These are phyloP conservation scores for Trametopsis cervina DNA, from an alignment of 768 basidiomycete species.

Conservation along the genomic window DNA sequence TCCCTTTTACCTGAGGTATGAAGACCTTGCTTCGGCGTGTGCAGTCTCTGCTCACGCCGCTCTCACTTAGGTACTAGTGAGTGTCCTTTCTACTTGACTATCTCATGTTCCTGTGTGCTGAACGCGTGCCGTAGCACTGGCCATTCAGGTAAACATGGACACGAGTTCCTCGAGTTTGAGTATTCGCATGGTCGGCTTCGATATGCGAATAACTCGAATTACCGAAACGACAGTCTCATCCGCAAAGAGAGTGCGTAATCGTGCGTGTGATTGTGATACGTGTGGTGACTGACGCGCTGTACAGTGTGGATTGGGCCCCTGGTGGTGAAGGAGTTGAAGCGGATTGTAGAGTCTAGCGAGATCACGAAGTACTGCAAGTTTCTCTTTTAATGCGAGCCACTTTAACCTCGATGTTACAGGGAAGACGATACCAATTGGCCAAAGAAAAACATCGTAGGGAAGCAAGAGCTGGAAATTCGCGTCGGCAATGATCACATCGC, in stretches of 20 bases:
- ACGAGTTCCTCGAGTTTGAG: slow-evolving; percentile 98
- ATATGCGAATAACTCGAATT: slow-evolving; percentile 99
- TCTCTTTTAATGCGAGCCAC: neutral
- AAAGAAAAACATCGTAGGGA: slow-evolving; percentile 97
- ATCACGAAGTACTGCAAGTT: slow-evolving; percentile 72
- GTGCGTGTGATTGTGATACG: neutral
- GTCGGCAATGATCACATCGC: slow-evolving; percentile 93
- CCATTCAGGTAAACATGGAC: slow-evolving; percentile 97
- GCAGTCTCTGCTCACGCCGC: slow-evolving; percentile 18
- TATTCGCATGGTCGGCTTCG: slow-evolving; percentile 94
- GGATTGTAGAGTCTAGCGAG: slow-evolving; percentile 88
- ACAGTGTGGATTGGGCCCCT: slow-evolving; percentile 93
- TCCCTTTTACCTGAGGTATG: slow-evolving; percentile 75
- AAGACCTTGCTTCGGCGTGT: slow-evolving; percentile 13
- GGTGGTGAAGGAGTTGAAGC: slow-evolving; percentile 90
- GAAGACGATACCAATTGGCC: slow-evolving; percentile 99
- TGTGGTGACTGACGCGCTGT: neutral
- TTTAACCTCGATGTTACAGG: slow-evolving; percentile 35
- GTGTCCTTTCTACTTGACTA: slow-evolving; percentile 18
- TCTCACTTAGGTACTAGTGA: slow-evolving; percentile 42
- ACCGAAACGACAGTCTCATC: slow-evolving; percentile 94
- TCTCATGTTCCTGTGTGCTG: slow-evolving; percentile 10
- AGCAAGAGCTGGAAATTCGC: slow-evolving; percentile 95
- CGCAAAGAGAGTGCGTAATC: slow-evolving; percentile 89
- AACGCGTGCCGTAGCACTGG: slow-evolving; percentile 59